Conservation (phyloP, 345 rosid genomes). For the Euclidium syriacum region DNA sequence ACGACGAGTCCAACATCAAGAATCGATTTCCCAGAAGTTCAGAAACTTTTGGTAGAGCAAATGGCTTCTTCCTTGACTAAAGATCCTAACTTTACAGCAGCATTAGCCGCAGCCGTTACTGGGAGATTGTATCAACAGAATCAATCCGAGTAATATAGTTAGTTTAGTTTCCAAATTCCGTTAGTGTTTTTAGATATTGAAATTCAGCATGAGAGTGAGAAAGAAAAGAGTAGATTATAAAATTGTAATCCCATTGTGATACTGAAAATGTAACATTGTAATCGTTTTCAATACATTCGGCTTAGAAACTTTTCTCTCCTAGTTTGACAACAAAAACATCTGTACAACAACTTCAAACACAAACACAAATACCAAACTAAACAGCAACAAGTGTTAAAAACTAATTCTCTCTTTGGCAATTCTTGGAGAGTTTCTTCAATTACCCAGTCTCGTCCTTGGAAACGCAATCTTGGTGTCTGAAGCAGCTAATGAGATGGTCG, state of each 20-base stretch:
- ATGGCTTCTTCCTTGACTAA: constrained; percentile 92
- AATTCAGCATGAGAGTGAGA: background rate
- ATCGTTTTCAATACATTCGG: constrained; percentile 18
- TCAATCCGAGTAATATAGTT: constrained; percentile 36
- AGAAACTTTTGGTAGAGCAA: constrained; percentile 75
- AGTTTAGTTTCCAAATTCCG: constrained; percentile 18
- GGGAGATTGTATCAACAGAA: constrained; percentile 65
- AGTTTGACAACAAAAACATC: constrained; percentile 16
- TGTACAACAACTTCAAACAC: constrained; percentile 13
- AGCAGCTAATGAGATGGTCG: constrained; percentile 70
- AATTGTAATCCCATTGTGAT: constrained; percentile 4
- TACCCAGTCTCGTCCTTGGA: constrained; percentile 14
- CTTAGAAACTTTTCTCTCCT: constrained; percentile 13
- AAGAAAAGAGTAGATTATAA: constrained; percentile 2
- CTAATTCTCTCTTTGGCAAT: background rate
- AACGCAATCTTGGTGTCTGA: constrained; percentile 60
- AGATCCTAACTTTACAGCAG: constrained; percentile 93
- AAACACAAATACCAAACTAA: constrained; percentile 9
- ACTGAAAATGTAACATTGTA: constrained; percentile 23
- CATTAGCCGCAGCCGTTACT: constrained; percentile 89
- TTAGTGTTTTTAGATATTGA: constrained; percentile 20
- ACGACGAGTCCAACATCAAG: constrained; percentile 30
- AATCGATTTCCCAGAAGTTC: constrained; percentile 57
- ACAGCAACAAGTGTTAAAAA: constrained; percentile 7
- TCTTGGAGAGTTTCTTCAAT: background rate